A percentile compares a stretch with the other conserved stretches of the same genome.
These are phyloP conservation scores for Eucalyptus albens DNA, from an alignment of 345 rosid species.

Conservation along the genomic window DNA sequence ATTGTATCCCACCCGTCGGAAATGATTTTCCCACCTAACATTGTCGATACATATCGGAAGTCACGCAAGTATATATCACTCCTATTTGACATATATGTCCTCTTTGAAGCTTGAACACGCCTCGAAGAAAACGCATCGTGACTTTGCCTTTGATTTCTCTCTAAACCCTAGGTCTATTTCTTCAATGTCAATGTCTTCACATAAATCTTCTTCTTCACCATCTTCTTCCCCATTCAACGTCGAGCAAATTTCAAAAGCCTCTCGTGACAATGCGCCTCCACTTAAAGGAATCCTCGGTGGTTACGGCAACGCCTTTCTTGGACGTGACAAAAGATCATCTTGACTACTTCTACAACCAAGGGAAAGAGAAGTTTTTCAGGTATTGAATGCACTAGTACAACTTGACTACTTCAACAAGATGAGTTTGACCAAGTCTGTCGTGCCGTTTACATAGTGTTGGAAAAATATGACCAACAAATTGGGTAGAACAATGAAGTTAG, in stretches of 20 bases:
- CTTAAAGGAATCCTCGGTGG: slow-evolving; percentile 21
- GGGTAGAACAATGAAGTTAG: too few relatives aligned
- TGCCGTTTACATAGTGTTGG: background rate
- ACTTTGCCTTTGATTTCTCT: too few relatives aligned
- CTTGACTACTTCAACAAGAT: slow-evolving; percentile 21
- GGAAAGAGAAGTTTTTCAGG: slow-evolving; percentile 14
- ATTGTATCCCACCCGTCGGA: too few relatives aligned
- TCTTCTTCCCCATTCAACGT: background rate
- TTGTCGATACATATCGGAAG: too few relatives aligned
- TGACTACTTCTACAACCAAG: slow-evolving; percentile 35
- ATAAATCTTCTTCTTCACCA: background rate
- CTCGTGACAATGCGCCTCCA: background rate
- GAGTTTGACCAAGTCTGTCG: slow-evolving; percentile 23
- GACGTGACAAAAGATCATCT: slow-evolving; percentile 17
- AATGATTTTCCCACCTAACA: too few relatives aligned
- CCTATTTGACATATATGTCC: too few relatives aligned
- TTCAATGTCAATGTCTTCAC: too few relatives aligned
- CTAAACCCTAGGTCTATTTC: too few relatives aligned
- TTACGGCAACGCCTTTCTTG: slow-evolving; percentile 17
- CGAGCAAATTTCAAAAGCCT: background rate
- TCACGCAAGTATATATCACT: too few relatives aligned
- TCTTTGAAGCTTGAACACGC: too few relatives aligned
- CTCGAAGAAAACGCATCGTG: too few relatives aligned
- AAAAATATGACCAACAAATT: too few relatives aligned
- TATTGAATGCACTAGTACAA: slow-evolving; percentile 5